A percentile compares a stretch with the other conserved stretches of the same genome.
Conservation (phyloP, 2,329 filamentous ascomycete genomes). For the Polytolypa hystricis region DNA sequence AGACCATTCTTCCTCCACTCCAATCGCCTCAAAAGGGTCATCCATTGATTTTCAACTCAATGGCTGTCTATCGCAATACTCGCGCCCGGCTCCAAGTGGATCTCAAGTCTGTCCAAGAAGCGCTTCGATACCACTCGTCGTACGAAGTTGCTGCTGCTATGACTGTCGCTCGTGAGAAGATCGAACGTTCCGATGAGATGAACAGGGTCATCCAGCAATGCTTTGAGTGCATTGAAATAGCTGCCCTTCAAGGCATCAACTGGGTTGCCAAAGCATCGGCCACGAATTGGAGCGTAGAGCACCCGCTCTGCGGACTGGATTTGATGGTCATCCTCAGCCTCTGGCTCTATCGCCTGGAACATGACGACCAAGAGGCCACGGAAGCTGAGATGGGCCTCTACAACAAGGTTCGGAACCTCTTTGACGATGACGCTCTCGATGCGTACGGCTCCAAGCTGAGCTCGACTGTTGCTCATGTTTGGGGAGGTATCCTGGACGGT, state of each 20-base stretch:
- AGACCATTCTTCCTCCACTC: conserved; percentile 75
- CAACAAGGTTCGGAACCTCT: conserved; percentile 66
- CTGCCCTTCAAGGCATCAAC: conserved; percentile 83
- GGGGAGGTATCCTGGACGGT: conserved; percentile 97
- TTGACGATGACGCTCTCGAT: conserved; percentile 82
- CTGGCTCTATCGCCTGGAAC: conserved; percentile 98
- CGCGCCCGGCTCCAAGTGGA: conserved; percentile 88
- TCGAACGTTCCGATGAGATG: conserved; percentile 94
- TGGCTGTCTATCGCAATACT: conserved; percentile 92
- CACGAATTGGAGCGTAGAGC: conserved; percentile 98
- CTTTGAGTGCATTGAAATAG: conserved; percentile 95
- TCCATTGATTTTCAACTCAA: conserved; percentile 93
- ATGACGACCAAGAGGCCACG: conserved; percentile 68
- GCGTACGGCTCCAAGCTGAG: conserved; percentile 71
- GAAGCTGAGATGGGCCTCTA: conserved; percentile 34
- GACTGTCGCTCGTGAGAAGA: conserved; percentile 85
- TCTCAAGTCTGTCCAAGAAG: conserved; percentile 90
- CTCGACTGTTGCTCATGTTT: conserved; percentile 87
- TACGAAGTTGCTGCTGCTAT: conserved; percentile 96
- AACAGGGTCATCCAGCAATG: conserved; percentile 97
- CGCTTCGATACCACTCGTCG: conserved; percentile 88
- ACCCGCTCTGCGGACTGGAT: conserved; percentile 91
- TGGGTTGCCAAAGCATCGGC: conserved; percentile 97
- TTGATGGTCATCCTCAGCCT: conserved; percentile 95
- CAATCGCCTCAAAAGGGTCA: conserved; percentile 94